A percentile compares a stretch with the other conserved stretches of the same genome.
Evolutionary conservation across 2,329 filamentous ascomycete species (phyloP).

Genomic region (Epicoccum nigrum): DNA sequence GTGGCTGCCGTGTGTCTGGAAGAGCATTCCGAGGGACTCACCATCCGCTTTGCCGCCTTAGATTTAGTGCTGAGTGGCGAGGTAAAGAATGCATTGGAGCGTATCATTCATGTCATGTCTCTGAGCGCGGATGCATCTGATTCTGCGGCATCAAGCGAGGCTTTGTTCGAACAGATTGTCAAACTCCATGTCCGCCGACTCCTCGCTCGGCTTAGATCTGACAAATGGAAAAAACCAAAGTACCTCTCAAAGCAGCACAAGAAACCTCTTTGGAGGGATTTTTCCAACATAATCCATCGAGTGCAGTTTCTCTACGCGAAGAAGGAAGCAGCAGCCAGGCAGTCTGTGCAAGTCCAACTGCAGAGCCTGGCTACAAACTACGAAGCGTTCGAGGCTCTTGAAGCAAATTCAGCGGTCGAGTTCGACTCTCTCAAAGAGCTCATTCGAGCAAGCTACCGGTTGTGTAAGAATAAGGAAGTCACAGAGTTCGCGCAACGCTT

Average conservation of each 20-base stretch:
- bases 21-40: conserved; percentile 1
- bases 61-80: conserved; percentile 1
- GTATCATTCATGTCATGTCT: neutral
- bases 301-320: conserved; percentile 12
- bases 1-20: conserved; percentile 14
- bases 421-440: neutral
- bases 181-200: conserved; percentile 10
- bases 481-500: conserved; percentile 8
- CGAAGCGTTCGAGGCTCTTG: conserved; percentile 4
- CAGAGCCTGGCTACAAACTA: neutral
- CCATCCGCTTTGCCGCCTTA: conserved; percentile 11
- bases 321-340: conserved; percentile 1
- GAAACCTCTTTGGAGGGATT: conserved; percentile 12
- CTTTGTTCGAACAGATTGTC: conserved; percentile 2
- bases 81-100: conserved; percentile 3
- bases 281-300: conserved; percentile 5
- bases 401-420: neutral
- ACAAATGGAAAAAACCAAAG: conserved; percentile 15
- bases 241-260: conserved; percentile 13
- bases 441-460: conserved; percentile 6
- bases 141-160: neutral
- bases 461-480: conserved; percentile 2
- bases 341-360: neutral
- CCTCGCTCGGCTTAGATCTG: conserved; percentile 10
- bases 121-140: neutral